Evolutionary conservation across 176 grass and related monocot species (phyloP), one percentile per base, ranked within the genome.

Genomic region (Musa itinerans): DNA sequence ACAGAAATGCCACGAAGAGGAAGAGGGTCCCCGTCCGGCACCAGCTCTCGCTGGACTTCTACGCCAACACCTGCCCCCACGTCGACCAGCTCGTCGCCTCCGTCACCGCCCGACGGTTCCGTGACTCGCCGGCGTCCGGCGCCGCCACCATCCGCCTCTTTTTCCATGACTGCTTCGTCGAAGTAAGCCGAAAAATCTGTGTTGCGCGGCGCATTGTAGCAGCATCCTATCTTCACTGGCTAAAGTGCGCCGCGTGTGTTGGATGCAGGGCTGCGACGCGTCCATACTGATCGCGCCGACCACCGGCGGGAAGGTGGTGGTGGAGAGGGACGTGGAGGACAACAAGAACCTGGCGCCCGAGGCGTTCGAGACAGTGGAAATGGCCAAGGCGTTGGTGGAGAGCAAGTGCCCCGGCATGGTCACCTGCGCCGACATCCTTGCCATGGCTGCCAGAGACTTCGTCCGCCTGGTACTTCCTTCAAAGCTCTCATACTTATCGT

Each of bases 81-180:
- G 82, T 99, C 1, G 95, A 99, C 58, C 90, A 94, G 83, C 90
- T 99, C 84, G 80, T 99, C 76, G 81, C 82, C 27, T 79, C 84
- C 68, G 82, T 99, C 81, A 91, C 95, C 64, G 65, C 88, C 22
- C 56, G 23, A 9, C 77, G 80, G 13, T 94, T 82, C 86, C 78
- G 82, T 14, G 82, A 94, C 67, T 74, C 52, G 50, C 90, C 94
- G 10, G 88, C 83, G 67, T 53, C 90, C 13, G 95, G 88, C 7
- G 84, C 95, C 49, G 88, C 83, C 78, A 88, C 89, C 69, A 87
- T 99, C 72, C 95, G 95, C 84, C 90, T 99, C 88, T 89, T 99
- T 81, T 88, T 89, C 84, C 90, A 99, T 50, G 95, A 99, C 82
- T 99, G 95, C 83, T 99, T 99, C 70, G 90, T 99, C 1, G 95